Evolutionary conservation across 2,329 filamentous ascomycete species (phyloP), one percentile per base, ranked within the genome.

Genomic region (Exophiala sp.): DNA sequence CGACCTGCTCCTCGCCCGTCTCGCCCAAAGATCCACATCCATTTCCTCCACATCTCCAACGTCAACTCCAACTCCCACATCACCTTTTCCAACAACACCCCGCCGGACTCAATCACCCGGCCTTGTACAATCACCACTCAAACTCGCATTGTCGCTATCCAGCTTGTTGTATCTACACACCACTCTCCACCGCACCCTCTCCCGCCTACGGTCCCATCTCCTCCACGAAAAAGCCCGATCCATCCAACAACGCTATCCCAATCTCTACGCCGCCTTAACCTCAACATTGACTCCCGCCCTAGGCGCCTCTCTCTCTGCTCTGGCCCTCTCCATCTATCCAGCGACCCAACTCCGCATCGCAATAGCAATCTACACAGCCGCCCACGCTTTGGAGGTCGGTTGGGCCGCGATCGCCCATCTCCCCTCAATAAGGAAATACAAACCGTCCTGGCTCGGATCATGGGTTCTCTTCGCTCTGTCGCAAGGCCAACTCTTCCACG

Each of bases 111-210:
- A 5, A 8, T 5, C 24, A 5, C 24, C 24, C 5, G 7, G 24
- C 24, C 56, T 78, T 12, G 69, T 74, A 61, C 75, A 72, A 58
- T 89, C 86, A 0, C 78, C 85, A 0, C 87, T 88, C 20, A 83
- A 91, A 51, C 78, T 96, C 8, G 92, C 91, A 0, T 76, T 91
- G 7, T 94, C 90, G 0, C 79, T 96, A 11, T 91, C 91, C 12
- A 81, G 88, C 2, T 90, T 96, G 59, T 80, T 97, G 16, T 83
- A 97, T 40, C 83, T 95, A 57, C 94, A 99, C 69, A 85, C 94
- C 29, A 78, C 96, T 1, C 83, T 97, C 21, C 90, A 92, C 73
- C 89, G 92, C 55, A 96, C 97, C 77, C 88, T 97, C 64, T 82
- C 82, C 21, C 83, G 89, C 24, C 76, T 97, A 40, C 86, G 92